Evolutionary conservation across 2,329 filamentous ascomycete genomes (phyloP), one percentile per base, ranked within the genome.

Genomic region (Nigrospora sphaerica): DNA sequence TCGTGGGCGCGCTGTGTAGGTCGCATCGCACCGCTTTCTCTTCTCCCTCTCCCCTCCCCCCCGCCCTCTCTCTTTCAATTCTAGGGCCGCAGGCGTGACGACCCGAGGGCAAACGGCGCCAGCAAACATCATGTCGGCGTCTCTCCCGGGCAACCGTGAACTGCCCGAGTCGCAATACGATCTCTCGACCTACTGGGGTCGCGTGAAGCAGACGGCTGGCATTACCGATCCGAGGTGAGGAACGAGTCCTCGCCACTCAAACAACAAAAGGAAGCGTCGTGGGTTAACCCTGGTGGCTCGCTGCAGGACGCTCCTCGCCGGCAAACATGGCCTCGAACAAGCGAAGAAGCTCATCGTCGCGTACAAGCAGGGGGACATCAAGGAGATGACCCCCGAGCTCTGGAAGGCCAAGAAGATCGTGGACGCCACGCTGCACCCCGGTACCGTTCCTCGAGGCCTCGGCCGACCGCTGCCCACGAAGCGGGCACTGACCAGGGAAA

Each of bases 391-490:
- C 16, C 85, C 88, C 2, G 88, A 95, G 59, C 71, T 98, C 57
- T 98, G 93, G 93, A 74, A 80, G 52, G 93, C 93, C 39, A 98
- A 98, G 79, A 96, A 96, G 76, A 83, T 95, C 54, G 88, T 97
- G 47, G 93, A 98, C 68, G 92, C 93, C 50, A 98, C 93, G 13
- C 71, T 98, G 54, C 93, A 98, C 65, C 93, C 93, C 54, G 90
- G 90, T 95, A 81, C 55, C 75, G 50, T 46, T 23, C 33, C 32
- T 28, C 28, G 12, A 14, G 32, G 12, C n/a, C n/a, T 18, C 10
- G 38, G 18, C 9, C 38, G 17, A 18, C 32, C 33, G 12, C 16
- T 16, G 17, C 6, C 12, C 28, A 32, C 32, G 36, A 44, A 14
- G 14, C 7, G 32, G 39, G 42, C 41, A 43, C 18, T 48, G 45